These are phyloP conservation scores for Trebouxia sp. DNA, from an alignment of 139 green algal genomes.

Conservation along the genomic window DNA sequence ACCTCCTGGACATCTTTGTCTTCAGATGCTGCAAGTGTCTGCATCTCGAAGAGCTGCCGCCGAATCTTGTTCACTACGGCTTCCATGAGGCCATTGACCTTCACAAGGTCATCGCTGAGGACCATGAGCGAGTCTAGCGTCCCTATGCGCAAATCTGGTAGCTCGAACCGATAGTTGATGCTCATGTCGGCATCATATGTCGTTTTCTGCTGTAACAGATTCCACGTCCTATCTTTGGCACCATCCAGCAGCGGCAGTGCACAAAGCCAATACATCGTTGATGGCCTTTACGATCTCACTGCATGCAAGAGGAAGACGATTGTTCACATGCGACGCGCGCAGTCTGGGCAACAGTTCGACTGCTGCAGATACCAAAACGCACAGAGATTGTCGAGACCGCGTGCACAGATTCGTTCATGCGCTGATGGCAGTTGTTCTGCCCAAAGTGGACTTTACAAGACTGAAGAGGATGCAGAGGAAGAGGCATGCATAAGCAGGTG, in stretches of 20 bases:
- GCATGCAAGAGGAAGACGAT: background rate
- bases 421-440: conserved; percentile 22
- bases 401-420: too few species aligned
- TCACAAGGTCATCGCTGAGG: conserved; percentile 92
- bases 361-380: too few species aligned
- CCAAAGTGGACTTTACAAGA: background rate
- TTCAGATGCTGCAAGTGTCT: conserved; percentile 9
- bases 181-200: conserved; percentile 55
- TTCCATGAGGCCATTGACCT: conserved; percentile 79
- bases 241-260: conserved; percentile 58
- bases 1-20: conserved; percentile 49
- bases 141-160: conserved; percentile 90
- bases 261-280: conserved; percentile 78
- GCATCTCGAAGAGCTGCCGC: conserved; percentile 69
- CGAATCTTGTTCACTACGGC: conserved; percentile 87
- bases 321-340: too few species aligned
- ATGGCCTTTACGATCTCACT: background rate
- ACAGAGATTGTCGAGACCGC: too few species aligned
- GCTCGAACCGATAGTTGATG: conserved; percentile 72
- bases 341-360: too few species aligned
- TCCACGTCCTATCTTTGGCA: conserved; percentile 68
- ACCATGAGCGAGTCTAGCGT: conserved; percentile 93
- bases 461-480: background rate
- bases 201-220: conserved; percentile 72
- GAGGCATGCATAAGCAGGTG: too few species aligned